Percentiles rank a stretch among this genome's conserved stretches.
phyloP scores from a whole-genome alignment of 768 basidiomycete species.

The Tricholoma matsutake region DNA sequence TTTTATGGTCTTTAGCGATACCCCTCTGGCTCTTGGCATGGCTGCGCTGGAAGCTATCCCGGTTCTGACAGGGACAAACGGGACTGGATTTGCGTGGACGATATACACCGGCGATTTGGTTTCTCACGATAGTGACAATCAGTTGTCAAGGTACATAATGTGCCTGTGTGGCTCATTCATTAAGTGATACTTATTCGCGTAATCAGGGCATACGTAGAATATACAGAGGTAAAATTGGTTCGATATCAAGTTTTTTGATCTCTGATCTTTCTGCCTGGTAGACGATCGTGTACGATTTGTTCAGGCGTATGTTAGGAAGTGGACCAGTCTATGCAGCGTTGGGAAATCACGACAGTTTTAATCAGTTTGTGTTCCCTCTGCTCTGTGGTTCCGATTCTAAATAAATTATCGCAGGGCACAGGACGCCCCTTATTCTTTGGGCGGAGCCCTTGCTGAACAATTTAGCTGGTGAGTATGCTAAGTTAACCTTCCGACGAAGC shows the following conservation, averaged over 20 bases:
- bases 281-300: constrained; percentile 64
- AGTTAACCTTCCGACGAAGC: background rate
- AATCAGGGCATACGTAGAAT: constrained; percentile 53
- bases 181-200: too few species aligned
- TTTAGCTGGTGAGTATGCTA: constrained; percentile 55
- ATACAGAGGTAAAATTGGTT: constrained; percentile 50
- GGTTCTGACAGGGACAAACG: constrained; percentile 55
- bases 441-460: constrained; percentile 51
- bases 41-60: constrained; percentile 69
- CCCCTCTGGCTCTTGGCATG: constrained; percentile 57
- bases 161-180: constrained; percentile 10
- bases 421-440: constrained; percentile 59
- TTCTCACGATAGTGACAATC: constrained; percentile 65
- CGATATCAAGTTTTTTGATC: background rate
- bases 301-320: constrained; percentile 56
- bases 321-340: constrained; percentile 76
- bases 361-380: constrained; percentile 42
- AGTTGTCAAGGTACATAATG: constrained; percentile 57
- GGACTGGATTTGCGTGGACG: constrained; percentile 60
- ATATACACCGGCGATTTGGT: constrained; percentile 75
- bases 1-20: constrained; percentile 42
- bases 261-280: constrained; percentile 20
- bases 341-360: constrained; percentile 77
- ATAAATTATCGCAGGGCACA: constrained; percentile 39
- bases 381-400: background rate